Conservation (phyloP, 148 eudicot species). For the Camellia japonica region DNA sequence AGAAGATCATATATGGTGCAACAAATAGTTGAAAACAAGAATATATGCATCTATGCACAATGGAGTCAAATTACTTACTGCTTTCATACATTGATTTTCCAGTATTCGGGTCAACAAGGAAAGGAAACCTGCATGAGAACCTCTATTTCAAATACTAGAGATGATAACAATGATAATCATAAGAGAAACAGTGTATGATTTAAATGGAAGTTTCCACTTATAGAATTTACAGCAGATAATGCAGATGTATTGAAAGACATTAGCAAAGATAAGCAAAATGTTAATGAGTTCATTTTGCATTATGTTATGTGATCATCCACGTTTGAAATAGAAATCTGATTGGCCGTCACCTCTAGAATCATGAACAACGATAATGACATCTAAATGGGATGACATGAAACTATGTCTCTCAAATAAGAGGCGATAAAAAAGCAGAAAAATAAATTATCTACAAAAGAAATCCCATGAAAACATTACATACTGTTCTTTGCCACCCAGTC, state of each 20-base stretch:
- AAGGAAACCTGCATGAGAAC: slow-evolving; percentile 50
- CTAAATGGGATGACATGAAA: neutral
- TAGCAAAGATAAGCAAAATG: neutral
- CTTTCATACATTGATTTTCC: slow-evolving; percentile 59
- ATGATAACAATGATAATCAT: neutral
- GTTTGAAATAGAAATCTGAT: too few species aligned
- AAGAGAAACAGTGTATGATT: neutral
- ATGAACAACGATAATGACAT: neutral
- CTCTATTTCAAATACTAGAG: neutral
- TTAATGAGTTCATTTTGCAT: neutral
- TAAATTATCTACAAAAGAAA: neutral
- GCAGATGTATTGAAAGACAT: neutral
- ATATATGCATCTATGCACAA: neutral
- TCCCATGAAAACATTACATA: slow-evolving; percentile 22
- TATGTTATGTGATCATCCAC: neutral
- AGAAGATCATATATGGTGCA: neutral
- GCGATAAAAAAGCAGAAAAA: neutral
- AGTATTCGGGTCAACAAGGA: slow-evolving; percentile 54
- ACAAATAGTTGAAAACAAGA: neutral
- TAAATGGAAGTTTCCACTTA: neutral
- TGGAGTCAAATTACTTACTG: slow-evolving; percentile 30
- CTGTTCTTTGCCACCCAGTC: slow-evolving; percentile 59
- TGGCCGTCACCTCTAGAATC: neutral
- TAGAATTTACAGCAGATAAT: neutral
- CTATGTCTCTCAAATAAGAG: neutral